These are phyloP conservation scores for Phyllachora maydis DNA, from an alignment of 2,329 filamentous ascomycete species.

Conservation along the genomic window DNA sequence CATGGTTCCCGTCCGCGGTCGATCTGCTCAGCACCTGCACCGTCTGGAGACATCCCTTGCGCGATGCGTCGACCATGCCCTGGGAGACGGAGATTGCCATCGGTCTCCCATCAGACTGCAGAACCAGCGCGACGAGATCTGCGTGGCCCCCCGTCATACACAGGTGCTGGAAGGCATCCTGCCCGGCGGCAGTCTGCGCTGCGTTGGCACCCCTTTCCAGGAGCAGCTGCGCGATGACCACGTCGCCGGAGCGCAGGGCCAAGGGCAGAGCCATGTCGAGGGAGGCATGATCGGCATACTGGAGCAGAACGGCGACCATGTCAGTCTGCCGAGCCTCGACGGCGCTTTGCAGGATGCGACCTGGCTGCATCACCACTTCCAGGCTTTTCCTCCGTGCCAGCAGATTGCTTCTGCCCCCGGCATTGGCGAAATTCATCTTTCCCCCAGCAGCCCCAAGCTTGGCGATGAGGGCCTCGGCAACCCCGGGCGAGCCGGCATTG, in stretches of 20 bases:
- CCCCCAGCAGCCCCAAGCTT: constrained; percentile 27
- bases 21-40: constrained; percentile 29
- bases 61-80: constrained; percentile 27
- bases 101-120: constrained; percentile 27
- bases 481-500: constrained; percentile 26
- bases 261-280: constrained; percentile 26
- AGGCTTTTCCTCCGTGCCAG: constrained; percentile 26
- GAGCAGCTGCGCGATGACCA: constrained; percentile 22
- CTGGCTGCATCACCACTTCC: constrained; percentile 26
- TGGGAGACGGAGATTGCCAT: constrained; percentile 21
- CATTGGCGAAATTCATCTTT: constrained; percentile 23
- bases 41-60: constrained; percentile 25
- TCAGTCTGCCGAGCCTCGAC: constrained; percentile 26
- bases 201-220: constrained; percentile 28
- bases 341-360: constrained; percentile 27
- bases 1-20: constrained; percentile 28
- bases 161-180: constrained; percentile 29
- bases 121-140: constrained; percentile 23
- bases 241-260: constrained; percentile 22
- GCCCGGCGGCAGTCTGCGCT: constrained; percentile 23
- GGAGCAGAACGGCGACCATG: constrained; percentile 30
- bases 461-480: constrained; percentile 32
- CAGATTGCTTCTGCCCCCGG: constrained; percentile 24
- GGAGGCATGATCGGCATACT: constrained; percentile 26
- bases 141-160: constrained; percentile 23